Evolutionary conservation across 2,329 filamentous ascomycete species (phyloP), one percentile per base, ranked within the genome.

Genomic region (Rutstroemia sp.): DNA sequence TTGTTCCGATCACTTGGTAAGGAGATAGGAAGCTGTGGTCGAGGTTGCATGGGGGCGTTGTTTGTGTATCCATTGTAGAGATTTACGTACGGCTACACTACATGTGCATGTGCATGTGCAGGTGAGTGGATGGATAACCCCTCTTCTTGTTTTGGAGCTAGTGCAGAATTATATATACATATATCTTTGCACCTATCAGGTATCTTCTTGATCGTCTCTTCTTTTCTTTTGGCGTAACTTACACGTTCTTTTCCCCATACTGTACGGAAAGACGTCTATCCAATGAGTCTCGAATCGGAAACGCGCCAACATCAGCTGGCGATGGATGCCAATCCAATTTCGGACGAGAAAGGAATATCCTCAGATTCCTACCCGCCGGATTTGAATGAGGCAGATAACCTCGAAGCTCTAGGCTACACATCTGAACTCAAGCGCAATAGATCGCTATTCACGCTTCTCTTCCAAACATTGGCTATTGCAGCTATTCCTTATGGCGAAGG

Each of bases 381-480:
- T 1, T 41, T 55, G 7, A 58, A 63, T 39, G 65, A 67, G 21
- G 39, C 60, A 34, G 61, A 67, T 37, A 57, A 50, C 17, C 50
- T 68, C 6, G 61, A 62, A 27, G 62, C 55, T 25, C 71, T 84
- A 21, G 80, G 82, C 27, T 86, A 86, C 69, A 78, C 75, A 56
- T 75, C 78, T 4, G 79, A 82, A 63, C 71, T 86, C 17, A 71
- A 68, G 19, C 76, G 80, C 21, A 85, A 84, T 60, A 75, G 82
- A 34, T 83, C 81, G 0, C 75, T 84, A 63, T 73, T 78, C 60
- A 83, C 80, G 0, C 70, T 86, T 1, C 72, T 84, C 12, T 85
- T 84, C 66, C 81, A 84, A 67, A 78, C 78, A 0, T 70, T 84
- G 7, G 80, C 81, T 21, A 83, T 84, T 30, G 80, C 81, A 30